phyloP scores from a whole-genome alignment of 768 basidiomycete species.

The Rhizopogon vulgaris region DNA sequence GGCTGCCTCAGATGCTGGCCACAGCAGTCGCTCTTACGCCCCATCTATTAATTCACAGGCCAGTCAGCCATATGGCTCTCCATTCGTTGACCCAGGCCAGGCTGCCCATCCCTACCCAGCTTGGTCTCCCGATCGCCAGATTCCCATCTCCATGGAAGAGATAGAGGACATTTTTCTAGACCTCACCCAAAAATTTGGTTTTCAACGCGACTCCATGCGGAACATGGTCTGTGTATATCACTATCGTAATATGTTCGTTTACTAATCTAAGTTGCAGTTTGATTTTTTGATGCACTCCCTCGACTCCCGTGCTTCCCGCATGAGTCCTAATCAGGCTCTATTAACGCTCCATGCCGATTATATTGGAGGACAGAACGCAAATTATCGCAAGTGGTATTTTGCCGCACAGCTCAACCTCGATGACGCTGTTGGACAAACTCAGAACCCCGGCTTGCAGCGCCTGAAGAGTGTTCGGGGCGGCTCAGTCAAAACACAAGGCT shows the following conservation, averaged over 20 bases:
- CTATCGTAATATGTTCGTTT: background rate
- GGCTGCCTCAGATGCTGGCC: conserved; percentile 24
- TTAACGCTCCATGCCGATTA: conserved; percentile 98
- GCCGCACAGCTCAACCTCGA: conserved; percentile 98
- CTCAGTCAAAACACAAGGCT: conserved; percentile 41
- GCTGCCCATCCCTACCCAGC: conserved; percentile 82
- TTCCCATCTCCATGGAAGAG: conserved; percentile 95
- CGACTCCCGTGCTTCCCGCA: conserved; percentile 96
- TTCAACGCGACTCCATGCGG: conserved; percentile 92
- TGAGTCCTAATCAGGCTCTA: conserved; percentile 94
- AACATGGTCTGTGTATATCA: conserved; percentile 63
- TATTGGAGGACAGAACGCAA: conserved; percentile 97
- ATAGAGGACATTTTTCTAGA: conserved; percentile 99
- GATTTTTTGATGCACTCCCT: conserved; percentile 98
- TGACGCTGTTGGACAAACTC: conserved; percentile 92
- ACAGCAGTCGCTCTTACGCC: conserved; percentile 39
- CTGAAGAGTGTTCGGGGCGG: conserved; percentile 74
- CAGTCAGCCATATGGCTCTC: conserved; percentile 51
- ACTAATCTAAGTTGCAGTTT: conserved; percentile 45
- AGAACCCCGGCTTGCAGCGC: conserved; percentile 89
- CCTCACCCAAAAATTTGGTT: conserved; percentile 97
- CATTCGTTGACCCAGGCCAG: conserved; percentile 51
- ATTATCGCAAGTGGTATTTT: conserved; percentile 99
- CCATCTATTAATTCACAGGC: conserved; percentile 58
- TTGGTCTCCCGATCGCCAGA: conserved; percentile 88